phyloP scores from a whole-genome alignment of 208 protist species.

The Leishmania lainsoni region DNA sequence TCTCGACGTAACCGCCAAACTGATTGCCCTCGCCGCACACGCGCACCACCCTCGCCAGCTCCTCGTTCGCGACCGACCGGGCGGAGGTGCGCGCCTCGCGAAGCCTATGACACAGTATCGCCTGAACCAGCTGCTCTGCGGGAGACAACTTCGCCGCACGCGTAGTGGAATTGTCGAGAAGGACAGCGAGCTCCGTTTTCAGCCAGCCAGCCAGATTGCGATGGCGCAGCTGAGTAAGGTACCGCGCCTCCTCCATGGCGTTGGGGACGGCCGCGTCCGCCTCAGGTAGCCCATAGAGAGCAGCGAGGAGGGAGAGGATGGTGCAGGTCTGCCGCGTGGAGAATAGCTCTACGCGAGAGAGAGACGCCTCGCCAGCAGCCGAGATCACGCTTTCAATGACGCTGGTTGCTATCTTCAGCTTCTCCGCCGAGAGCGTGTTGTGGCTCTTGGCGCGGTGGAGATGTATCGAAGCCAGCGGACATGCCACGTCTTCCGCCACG shows the following conservation, averaged over 20 bases:
- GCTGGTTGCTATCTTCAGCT: constrained; percentile 45
- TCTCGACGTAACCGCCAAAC: constrained; percentile 80
- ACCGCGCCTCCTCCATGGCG: constrained; percentile 69
- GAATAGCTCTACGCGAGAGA: constrained; percentile 48
- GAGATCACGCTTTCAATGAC: constrained; percentile 22
- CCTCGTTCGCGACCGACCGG: constrained; percentile 42
- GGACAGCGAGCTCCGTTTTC: constrained; percentile 53
- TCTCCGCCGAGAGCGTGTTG: constrained; percentile 72
- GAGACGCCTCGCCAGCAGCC: constrained; percentile 7
- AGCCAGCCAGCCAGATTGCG: constrained; percentile 80
- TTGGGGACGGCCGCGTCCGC: constrained; percentile 64
- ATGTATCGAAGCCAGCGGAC: constrained; percentile 19
- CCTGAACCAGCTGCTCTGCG: constrained; percentile 69
- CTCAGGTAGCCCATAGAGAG: constrained; percentile 86
- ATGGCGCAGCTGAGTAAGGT: constrained; percentile 75
- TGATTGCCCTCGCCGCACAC: constrained; percentile 88
- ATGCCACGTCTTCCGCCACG: constrained; percentile 9
- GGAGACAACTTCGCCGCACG: constrained; percentile 14
- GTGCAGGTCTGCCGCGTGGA: constrained; percentile 63
- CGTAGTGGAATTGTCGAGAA: constrained; percentile 24
- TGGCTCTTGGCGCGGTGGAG: constrained; percentile 39
- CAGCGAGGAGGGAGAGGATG: constrained; percentile 64
- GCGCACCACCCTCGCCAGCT: constrained; percentile 71
- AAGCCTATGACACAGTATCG: constrained; percentile 80
- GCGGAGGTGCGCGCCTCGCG: constrained; percentile 59